These are phyloP conservation scores for Corylus americana DNA, from an alignment of 306 rosid genomes.

Conservation along the genomic window DNA sequence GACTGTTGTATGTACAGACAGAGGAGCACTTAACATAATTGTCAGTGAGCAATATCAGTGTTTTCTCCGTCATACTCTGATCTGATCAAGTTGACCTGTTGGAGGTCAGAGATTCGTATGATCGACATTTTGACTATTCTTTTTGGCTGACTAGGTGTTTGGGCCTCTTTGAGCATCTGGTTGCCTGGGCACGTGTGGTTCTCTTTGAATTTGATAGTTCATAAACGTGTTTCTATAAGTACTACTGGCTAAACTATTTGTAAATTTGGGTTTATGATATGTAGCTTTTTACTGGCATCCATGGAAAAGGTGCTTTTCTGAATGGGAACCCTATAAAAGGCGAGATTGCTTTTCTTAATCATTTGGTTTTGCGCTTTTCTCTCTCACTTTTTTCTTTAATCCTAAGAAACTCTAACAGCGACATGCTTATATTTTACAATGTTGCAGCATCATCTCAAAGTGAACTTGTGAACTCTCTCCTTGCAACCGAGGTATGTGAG, in stretches of 20 bases:
- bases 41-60: not conserved
- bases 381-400: not conserved
- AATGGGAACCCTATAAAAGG: constrained; percentile 87
- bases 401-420: not conserved
- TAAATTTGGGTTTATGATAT: constrained; percentile 25
- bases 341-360: constrained; percentile 25
- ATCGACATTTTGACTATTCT: not conserved
- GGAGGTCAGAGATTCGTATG: constrained; percentile 12
- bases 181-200: not conserved
- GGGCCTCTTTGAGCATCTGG: not conserved
- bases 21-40: constrained; percentile 3
- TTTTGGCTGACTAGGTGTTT: not conserved
- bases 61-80: constrained; percentile 5
- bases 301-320: constrained; percentile 83
- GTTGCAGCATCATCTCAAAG: constrained; percentile 77
- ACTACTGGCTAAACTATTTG: constrained; percentile 22
- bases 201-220: constrained; percentile 13
- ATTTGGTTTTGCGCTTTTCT: constrained; percentile 15
- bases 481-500: constrained; percentile 82
- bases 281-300: constrained; percentile 86
- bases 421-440: constrained; percentile 35
- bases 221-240: constrained; percentile 17
- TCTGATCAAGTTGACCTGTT: constrained; percentile 7
- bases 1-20: constrained; percentile 3
- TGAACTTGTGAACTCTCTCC: constrained; percentile 78